phyloP scores from a whole-genome alignment of 2,329 filamentous ascomycete species.

The Beauveria sp. region DNA sequence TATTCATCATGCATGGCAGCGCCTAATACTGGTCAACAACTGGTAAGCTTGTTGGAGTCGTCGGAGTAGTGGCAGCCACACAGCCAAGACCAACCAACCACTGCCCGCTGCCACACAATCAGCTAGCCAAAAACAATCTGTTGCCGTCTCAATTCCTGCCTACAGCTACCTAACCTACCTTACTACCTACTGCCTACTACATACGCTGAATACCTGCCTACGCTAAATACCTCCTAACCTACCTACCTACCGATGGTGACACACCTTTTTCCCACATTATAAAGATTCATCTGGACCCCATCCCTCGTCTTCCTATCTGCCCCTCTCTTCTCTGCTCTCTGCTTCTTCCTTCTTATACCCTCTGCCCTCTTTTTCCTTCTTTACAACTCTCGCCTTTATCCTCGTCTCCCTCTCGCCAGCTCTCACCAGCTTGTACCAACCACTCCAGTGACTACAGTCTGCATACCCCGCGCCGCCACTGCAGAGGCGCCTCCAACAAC shows the following conservation, averaged over 20 bases:
- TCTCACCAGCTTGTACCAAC: neutral
- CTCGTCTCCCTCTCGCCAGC: neutral
- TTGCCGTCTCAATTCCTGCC: no score
- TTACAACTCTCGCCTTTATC: neutral
- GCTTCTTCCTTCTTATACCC: conserved; percentile 1
- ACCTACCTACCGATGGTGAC: no score
- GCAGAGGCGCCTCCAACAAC: neutral
- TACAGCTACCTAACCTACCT: no score
- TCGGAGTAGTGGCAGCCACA: neutral
- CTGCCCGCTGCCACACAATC: no score
- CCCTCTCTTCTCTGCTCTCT: conserved; percentile 18
- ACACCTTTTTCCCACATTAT: neutral
- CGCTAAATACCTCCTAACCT: no score
- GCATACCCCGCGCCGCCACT: neutral
- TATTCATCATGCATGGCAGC: no score
- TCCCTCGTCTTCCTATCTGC: conserved; percentile 10
- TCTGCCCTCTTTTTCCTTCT: conserved; percentile 1
- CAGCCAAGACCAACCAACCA: no score
- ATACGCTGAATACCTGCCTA: no score
- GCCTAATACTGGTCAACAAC: no score
- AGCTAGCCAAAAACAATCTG: no score
- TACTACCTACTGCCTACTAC: no score
- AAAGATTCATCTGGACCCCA: conserved; percentile 10
- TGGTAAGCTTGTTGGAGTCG: no score
- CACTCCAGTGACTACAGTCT: neutral